Conservation (phyloP, 2,329 filamentous ascomycete species). For the Cryphonectria carpinicola region DNA sequence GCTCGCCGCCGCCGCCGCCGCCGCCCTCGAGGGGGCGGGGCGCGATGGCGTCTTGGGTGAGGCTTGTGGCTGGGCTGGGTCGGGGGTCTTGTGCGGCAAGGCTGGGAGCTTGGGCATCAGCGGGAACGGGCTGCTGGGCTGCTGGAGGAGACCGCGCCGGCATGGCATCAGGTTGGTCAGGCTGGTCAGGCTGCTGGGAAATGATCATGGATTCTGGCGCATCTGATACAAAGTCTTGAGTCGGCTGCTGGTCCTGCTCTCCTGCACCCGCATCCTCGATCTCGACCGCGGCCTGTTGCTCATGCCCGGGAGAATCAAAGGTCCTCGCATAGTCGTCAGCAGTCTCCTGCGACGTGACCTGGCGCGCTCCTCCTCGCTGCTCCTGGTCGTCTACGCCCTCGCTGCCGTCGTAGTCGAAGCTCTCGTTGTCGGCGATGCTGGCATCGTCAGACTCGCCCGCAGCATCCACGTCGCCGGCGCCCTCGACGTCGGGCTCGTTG, state of each 20-base stretch:
- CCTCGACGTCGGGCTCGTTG: conserved; percentile 37
- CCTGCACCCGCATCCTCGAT: conserved; percentile 39
- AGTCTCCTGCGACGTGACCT: conserved; percentile 37
- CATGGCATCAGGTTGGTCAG: conserved; percentile 41
- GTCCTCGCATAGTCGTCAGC: conserved; percentile 55
- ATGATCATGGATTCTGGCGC: conserved; percentile 48
- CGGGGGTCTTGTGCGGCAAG: conserved; percentile 23
- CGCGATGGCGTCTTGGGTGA: conserved; percentile 19
- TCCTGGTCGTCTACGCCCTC: conserved; percentile 37
- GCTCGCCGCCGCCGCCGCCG: neutral
- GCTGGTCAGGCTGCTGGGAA: conserved; percentile 45
- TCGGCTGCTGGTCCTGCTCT: conserved; percentile 35
- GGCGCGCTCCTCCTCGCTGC: conserved; percentile 35
- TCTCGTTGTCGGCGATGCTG: conserved; percentile 50
- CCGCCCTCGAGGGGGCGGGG: conserved; percentile 20
- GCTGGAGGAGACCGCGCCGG: conserved; percentile 33
- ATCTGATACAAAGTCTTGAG: conserved; percentile 50
- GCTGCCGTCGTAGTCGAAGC: conserved; percentile 52
- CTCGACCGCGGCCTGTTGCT: conserved; percentile 37
- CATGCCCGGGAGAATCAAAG: conserved; percentile 51
- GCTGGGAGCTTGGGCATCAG: conserved; percentile 30
- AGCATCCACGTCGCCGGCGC: conserved; percentile 20
- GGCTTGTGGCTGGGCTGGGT: conserved; percentile 17
- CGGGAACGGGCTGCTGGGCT: conserved; percentile 36
- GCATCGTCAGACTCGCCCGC: conserved; percentile 41